These are phyloP conservation scores for Kodamaea arcana DNA, from an alignment of 1,139 yeast genomes.

Conservation along the genomic window DNA sequence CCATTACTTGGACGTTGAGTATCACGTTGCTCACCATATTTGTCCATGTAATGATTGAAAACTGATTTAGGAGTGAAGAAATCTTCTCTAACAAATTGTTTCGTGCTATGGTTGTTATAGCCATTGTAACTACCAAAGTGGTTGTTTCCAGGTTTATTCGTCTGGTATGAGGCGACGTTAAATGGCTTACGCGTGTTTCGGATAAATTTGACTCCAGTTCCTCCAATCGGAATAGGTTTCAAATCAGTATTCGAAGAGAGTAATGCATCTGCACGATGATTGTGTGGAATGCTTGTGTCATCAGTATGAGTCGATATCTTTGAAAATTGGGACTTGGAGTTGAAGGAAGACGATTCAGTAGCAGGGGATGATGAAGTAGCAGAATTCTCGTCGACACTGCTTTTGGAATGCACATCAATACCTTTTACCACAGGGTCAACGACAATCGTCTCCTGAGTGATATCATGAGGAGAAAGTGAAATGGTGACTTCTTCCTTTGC, in stretches of 20 bases:
- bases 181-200: conserved; percentile 57
- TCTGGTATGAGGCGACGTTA: conserved; percentile 54
- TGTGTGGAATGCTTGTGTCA: conserved; percentile 28
- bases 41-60: conserved; percentile 67
- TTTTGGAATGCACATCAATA: background rate
- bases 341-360: conserved; percentile 10
- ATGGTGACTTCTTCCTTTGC: conserved; percentile 8
- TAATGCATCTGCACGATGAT: conserved; percentile 45
- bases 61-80: conserved; percentile 76
- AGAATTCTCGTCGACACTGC: background rate
- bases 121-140: conserved; percentile 9
- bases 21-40: conserved; percentile 44
- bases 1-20: conserved; percentile 9
- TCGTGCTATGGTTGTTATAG: conserved; percentile 17
- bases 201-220: conserved; percentile 32
- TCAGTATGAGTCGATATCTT: conserved; percentile 6
- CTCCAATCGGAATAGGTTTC: conserved; percentile 42
- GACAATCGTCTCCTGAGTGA: conserved; percentile 4
- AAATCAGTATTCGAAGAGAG: conserved; percentile 37
- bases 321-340: conserved; percentile 6
- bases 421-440: background rate
- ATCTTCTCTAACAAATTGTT: conserved; percentile 58
- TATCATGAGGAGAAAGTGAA: conserved; percentile 4
- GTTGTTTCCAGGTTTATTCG: conserved; percentile 28
- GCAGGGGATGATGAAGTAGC: conserved; percentile 8